Evolutionary conservation across 2,329 filamentous ascomycete genomes (phyloP).

Genomic region (Diplodia mutila): DNA sequence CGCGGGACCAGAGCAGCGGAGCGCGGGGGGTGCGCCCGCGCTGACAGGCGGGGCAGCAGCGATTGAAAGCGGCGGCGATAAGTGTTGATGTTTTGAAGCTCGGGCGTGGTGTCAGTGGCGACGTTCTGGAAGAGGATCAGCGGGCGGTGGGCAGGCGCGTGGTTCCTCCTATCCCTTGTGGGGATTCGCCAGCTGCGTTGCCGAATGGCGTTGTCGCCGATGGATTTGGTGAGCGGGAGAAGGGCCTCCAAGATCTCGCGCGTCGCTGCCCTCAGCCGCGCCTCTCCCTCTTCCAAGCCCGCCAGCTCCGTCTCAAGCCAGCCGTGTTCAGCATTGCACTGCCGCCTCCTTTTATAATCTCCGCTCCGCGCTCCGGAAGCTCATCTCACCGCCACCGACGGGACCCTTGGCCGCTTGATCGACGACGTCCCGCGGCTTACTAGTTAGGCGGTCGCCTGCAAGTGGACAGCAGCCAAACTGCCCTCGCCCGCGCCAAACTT

Average conservation of each 20-base stretch:
- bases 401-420: slow-evolving; percentile 24
- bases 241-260: background rate
- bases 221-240: background rate
- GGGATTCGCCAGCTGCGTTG: slow-evolving; percentile 2
- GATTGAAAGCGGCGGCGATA: background rate
- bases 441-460: slow-evolving; percentile 20
- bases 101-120: background rate
- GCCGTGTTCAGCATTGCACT: slow-evolving; percentile 17
- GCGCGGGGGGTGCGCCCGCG: background rate
- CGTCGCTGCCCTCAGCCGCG: background rate
- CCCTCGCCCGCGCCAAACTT: background rate
- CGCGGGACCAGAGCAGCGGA: background rate
- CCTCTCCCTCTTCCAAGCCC: background rate
- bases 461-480: background rate
- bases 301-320: slow-evolving; percentile 1
- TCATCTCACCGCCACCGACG: slow-evolving; percentile 23
- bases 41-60: background rate
- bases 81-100: background rate
- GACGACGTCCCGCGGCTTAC: slow-evolving; percentile 25
- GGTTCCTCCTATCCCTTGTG: slow-evolving; percentile 13
- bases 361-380: background rate
- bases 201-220: slow-evolving; percentile 14
- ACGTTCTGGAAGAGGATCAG: slow-evolving; percentile 3
- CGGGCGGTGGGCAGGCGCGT: slow-evolving; percentile 6
- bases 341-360: slow-evolving; percentile 24